A percentile compares a stretch with the other conserved stretches of the same genome.
phyloP scores from a whole-genome alignment of 805 yeast genomes.

The Lipomyces starkeyi region DNA sequence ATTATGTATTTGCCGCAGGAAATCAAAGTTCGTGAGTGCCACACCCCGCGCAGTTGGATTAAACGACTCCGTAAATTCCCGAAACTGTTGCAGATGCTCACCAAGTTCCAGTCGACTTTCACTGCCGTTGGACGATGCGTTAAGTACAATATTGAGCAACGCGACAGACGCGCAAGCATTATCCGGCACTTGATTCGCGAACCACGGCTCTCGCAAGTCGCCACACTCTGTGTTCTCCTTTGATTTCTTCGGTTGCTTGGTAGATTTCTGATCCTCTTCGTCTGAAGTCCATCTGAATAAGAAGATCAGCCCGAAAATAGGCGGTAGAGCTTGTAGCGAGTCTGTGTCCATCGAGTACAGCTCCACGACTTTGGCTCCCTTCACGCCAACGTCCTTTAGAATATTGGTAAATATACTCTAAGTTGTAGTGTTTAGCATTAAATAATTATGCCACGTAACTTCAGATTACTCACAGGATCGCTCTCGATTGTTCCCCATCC shows the following conservation, averaged over 20 bases:
- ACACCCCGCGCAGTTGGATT: slow-evolving; percentile 28
- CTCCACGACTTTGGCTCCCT: slow-evolving; percentile 25
- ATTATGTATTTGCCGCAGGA: slow-evolving; percentile 26
- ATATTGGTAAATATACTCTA: slow-evolving; percentile 26
- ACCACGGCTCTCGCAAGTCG: slow-evolving; percentile 21
- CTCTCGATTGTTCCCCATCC: slow-evolving; percentile 35
- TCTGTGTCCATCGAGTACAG: slow-evolving; percentile 27
- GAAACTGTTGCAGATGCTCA: slow-evolving; percentile 16
- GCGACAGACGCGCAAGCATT: slow-evolving; percentile 35
- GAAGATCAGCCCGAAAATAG: slow-evolving; percentile 25
- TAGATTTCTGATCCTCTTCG: background rate
- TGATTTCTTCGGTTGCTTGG: background rate
- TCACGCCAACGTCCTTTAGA: slow-evolving; percentile 25
- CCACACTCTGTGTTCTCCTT: background rate
- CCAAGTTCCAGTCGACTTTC: slow-evolving; percentile 12
- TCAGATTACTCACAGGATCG: slow-evolving; percentile 27
- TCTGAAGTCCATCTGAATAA: slow-evolving; percentile 28
- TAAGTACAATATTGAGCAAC: slow-evolving; percentile 27
- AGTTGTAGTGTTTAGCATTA: background rate
- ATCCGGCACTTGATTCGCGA: slow-evolving; percentile 31
- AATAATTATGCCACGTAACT: background rate
- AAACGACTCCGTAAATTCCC: slow-evolving; percentile 21
- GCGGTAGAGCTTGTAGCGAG: slow-evolving; percentile 4
- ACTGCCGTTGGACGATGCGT: slow-evolving; percentile 3
- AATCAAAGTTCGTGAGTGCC: slow-evolving; percentile 28